Conservation (phyloP, 1,284 basidiomycete species). For the Boletus sp. region DNA sequence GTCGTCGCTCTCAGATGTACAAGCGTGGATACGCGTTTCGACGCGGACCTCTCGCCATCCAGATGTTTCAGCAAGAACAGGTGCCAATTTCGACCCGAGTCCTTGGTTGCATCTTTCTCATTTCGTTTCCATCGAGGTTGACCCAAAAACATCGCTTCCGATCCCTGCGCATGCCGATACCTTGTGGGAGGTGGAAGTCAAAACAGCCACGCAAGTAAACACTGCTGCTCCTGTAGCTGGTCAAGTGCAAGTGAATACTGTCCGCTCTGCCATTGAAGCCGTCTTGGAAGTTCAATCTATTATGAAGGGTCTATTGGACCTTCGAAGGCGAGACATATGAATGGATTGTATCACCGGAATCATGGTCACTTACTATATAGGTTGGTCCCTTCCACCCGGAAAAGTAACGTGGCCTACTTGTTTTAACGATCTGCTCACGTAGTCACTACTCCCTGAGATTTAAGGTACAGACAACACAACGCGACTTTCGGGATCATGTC, state of each 20-base stretch:
- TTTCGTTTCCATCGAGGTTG: conserved; percentile 48
- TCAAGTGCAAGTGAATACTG: conserved; percentile 41
- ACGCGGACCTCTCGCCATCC: conserved; percentile 66
- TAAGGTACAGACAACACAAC: too few relatives aligned
- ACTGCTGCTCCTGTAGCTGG: conserved; percentile 73
- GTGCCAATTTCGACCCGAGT: conserved; percentile 41
- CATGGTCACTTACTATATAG: background rate
- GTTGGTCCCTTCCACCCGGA: background rate
- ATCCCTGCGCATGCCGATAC: conserved; percentile 74
- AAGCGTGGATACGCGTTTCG: conserved; percentile 78
- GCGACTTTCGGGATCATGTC: too few relatives aligned
- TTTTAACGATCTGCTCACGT: background rate
- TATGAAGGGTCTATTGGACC: conserved; percentile 78
- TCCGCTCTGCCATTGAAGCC: conserved; percentile 58
- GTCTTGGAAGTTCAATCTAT: conserved; percentile 76
- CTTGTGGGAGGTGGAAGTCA: conserved; percentile 83
- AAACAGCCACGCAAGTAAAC: conserved; percentile 72
- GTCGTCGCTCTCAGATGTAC: conserved; percentile 73
- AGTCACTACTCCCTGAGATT: background rate
- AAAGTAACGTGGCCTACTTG: background rate
- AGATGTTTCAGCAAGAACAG: conserved; percentile 84
- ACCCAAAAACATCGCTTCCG: conserved; percentile 69
- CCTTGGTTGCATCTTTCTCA: background rate
- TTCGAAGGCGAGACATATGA: conserved; percentile 53
- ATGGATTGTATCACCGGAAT: background rate